Evolutionary conservation across 139 green algal species (phyloP).

Genomic region (Chlamydomonas sp.): DNA sequence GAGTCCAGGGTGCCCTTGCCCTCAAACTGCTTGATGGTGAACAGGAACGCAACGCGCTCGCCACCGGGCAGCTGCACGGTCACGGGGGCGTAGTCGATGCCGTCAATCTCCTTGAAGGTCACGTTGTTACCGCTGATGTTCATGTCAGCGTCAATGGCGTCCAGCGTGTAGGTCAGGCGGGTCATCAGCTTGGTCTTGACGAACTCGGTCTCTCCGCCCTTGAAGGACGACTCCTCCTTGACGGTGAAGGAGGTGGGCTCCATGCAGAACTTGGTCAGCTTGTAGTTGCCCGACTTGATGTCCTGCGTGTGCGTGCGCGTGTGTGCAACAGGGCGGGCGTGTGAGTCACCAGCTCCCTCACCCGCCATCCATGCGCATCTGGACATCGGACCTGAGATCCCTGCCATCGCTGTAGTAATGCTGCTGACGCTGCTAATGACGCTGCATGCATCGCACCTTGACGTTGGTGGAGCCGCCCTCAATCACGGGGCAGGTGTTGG

Average conservation of each 20-base stretch:
- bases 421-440: neutral
- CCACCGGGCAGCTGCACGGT: conserved; percentile 97
- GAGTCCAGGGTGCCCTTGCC: conserved; percentile 77
- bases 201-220: conserved; percentile 80
- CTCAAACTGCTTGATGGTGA: conserved; percentile 96
- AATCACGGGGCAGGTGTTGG: conserved; percentile 97
- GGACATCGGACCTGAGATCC: neutral
- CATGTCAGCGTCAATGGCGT: conserved; percentile 57
- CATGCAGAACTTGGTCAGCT: conserved; percentile 93
- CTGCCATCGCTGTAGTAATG: neutral
- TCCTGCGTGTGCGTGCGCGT: conserved; percentile 27
- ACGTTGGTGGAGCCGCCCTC: conserved; percentile 62
- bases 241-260: conserved; percentile 94
- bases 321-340: neutral
- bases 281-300: conserved; percentile 88
- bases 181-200: conserved; percentile 98
- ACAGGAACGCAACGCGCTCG: conserved; percentile 98
- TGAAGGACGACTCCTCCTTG: conserved; percentile 71
- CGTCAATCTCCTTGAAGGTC: conserved; percentile 90
- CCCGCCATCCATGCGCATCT: neutral
- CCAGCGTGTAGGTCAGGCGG: conserved; percentile 97
- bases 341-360: neutral
- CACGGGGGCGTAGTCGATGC: conserved; percentile 94
- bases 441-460: conserved; percentile 28
- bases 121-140: conserved; percentile 84